Evolutionary conservation across 164 flowering plant genomes (phyloP), one percentile per base, ranked within the genome.

Genomic region (Vitis rupestris): DNA sequence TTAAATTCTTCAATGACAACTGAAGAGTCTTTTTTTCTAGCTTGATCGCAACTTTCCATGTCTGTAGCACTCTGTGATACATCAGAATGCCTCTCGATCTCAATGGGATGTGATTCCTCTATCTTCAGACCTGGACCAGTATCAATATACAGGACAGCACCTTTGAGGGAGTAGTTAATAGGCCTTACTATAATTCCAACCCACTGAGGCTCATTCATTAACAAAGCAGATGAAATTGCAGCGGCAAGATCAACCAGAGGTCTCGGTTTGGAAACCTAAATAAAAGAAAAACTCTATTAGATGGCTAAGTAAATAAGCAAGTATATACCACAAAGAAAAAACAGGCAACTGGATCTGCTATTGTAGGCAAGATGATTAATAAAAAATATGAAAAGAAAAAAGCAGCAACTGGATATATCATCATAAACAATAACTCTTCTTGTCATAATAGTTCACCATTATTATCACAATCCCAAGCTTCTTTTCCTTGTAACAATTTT

Each of bases 201-300:
- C 98, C 99, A 95, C 81, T 95, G 99, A 71, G 87, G 74, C 77
- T 88, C 99, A 85, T 95, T 93, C 86, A 95, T 89, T 47, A 95
- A 80, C 76, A 95, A 84, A 72, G 97, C 91, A 73, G 98, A 93
- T 72, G 98, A 91, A 75, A 88, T 67, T 59, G 97, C 97, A 50
- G 97, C 89, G 72, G 84, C 70, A 72, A 95, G 87, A 81, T 95
- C 99, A 83, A 95, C 99, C 75, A 95, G 82, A 74, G 99, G 79
- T 80, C 98, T 93, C 75, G 99, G 97, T 68, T 86, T 88, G 79
- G 79, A 85, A 59, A 95, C 97, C 99, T 94, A 80, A 49, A 44
- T 59, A 67, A 72, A 67, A 64, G 63, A 50, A 62, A 61, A 44
- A 13, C 2, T 27, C 14, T 54, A 48, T 74, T 19, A 71, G 60